Base-by-base conservation (phyloP, 352 stramenopile species). In the Phytophthora tentaculata region DNA sequence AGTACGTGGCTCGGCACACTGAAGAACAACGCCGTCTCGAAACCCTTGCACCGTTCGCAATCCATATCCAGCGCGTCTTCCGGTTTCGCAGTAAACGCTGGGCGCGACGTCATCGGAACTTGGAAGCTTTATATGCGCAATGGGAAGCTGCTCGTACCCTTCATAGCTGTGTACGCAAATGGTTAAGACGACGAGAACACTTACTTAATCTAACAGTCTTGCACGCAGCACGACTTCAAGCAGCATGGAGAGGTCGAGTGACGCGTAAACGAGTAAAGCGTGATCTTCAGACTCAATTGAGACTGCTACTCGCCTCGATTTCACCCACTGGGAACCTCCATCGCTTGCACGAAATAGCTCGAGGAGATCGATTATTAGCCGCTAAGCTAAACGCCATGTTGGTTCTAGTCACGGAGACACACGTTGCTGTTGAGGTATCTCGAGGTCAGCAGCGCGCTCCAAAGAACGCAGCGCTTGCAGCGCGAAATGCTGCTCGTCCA, bases 61-160 rank as follows among this genome's bases (percentile, higher is more conserved):
- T 93, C 9, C 80, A 70, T 3, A 91, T 93, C 50, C 84, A 93
- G 19, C 75, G 78, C 4, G 67, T 80, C 1, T 90, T 90, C 56
- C 82, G 84, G 8, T 35, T 67, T 41, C 81, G 79, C 20, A 81
- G 79, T 44, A 59, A 73, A 16, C 63, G 71, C 19, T 84, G 73
- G 58, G 49, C 26, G 20, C 72, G 70, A 19, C 73, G 73, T 17
- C 67, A 73, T 9, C 67, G 59, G 7, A 81, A 76, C 5, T 64
- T 86, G 24, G 60, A 64, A 5, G 45, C 76, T 0, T 56, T 75
- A 35, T 81, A 78, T 32, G 57, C 44, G 3, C 61, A 84, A 43
- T 91, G 79, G 79, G 20, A 73, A 43, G 73, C 77, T 1, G 67
- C 72, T 32, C 55, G 67, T 10, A 63, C 41, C 8, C 49, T 91